Base-by-base conservation (phyloP, 2,329 filamentous ascomycete genomes). In the Ceratocystis smalleyi region DNA sequence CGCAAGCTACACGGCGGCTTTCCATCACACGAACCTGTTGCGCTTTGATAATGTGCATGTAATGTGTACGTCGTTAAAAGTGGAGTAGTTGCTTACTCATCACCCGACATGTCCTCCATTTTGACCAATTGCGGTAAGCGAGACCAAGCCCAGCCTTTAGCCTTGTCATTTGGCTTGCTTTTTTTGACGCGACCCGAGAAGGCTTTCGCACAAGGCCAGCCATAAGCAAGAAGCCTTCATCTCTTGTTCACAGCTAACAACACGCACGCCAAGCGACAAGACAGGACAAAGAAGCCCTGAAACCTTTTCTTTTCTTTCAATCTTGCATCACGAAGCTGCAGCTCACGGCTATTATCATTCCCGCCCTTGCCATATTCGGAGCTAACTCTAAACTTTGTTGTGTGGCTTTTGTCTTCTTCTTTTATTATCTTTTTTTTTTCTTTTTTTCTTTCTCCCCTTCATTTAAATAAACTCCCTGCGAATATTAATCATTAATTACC, bases 1-100 rank as follows among this genome's bases (percentile, higher is more conserved):
- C 10, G 10, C 8, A 32, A 57, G 22, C 32, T 15, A 51, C 47
- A 24, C 47, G 10, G 19, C n/a, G 22, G 22, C 4, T 49, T 49
- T 49, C 47, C 22, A 51, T 51, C 47, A 51, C 8, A 40, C 10
- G 35, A 40, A 40, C 35, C 3, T 40, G 35, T 40, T 5, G 15
- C 10, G 35, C 35, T 40, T 40, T 40, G 5, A 40, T 15, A 15
- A 15, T 40, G 12, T 40, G 4, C 35, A 40, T 40, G 12, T 15
- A 40, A 40, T 40, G 35, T 40, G 35, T 40, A 22, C 62, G 63
- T 54, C 63, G 63, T 64, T 64, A 64, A 64, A 64, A 64, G 63
- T 64, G 63, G 63, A 61, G 12, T n/a, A 8, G 8, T 15, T 27
- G 62, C 45, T 64, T 43, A 64, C 43, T 64, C 63, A 64, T 43